Evolutionary conservation across 1,139 yeast species (phyloP), one percentile per base, ranked within the genome.

Genomic region (Blastobotrys arbuscula): DNA sequence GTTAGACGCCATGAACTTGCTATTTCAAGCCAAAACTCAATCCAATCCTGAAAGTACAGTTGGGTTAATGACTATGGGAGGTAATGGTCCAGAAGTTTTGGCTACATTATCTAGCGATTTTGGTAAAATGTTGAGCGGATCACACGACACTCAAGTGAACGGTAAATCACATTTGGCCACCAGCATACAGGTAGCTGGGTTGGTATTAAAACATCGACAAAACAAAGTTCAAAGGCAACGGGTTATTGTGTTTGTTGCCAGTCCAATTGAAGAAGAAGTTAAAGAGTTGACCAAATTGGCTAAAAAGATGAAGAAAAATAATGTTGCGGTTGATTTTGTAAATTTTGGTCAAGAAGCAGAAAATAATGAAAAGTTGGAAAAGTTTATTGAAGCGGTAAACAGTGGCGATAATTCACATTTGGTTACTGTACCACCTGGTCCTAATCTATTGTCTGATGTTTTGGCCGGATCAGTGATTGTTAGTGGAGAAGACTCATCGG

Each of bases 201-300:
- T 94, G 62, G 97, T 97, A 12, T 79, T 92, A 62, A 92, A 89
- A 65, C 97, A 92, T 70, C 88, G 98, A 64, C 96, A 89, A 67
- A 89, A 92, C 71, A 88, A 87, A 68, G 84, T 84, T 9, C 97
- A 90, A 65, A 85, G 81, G 57, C 97, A 90, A 69, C 77, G 98
- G 58, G 87, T 94, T 55, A 77, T 92, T 54, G 88, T 81, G 42
- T 92, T 94, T 69, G 90, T 89, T 38, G 97, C 96, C 26, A 80
- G 90, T 50, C 97, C 97, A 33, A 75, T 94, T 45, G 63, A 63
- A 23, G 95, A 86, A 53, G 73, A 77, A 19, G 84, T 82, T 49
- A 79, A 79, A 63, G 89, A 84, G 21, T 75, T 94, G 58, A 86
- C 84, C 60, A 85, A 79, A 64, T 75, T 94, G 65, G 97, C 96